Evolutionary conservation across 768 basidiomycete species (phyloP).

Genomic region (Coprinellus aureogranulatus): DNA sequence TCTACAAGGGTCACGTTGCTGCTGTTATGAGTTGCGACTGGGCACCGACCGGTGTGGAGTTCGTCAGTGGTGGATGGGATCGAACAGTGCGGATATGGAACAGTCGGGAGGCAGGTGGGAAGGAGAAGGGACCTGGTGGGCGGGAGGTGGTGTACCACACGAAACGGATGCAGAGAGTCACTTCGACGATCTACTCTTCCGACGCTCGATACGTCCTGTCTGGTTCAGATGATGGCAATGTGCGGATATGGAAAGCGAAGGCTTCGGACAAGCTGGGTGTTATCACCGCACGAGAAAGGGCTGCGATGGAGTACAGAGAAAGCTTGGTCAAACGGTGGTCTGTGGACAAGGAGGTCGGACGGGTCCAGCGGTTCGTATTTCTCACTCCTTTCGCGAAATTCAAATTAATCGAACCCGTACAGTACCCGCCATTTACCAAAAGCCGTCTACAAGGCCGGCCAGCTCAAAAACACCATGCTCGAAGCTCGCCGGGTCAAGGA

Average conservation of each 20-base stretch:
- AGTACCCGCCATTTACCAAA: constrained; percentile 85
- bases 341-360: constrained; percentile 75
- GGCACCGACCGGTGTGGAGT: constrained; percentile 93
- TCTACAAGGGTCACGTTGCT: constrained; percentile 96
- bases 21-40: constrained; percentile 97
- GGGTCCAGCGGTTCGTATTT: constrained; percentile 66
- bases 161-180: constrained; percentile 97
- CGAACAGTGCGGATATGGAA: constrained; percentile 88
- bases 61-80: constrained; percentile 97
- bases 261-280: constrained; percentile 91
- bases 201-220: constrained; percentile 89
- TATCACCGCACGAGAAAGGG: constrained; percentile 84
- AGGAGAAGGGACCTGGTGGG: constrained; percentile 42
- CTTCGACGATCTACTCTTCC: constrained; percentile 82
- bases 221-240: constrained; percentile 93
- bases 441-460: constrained; percentile 82
- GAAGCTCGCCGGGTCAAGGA: constrained; percentile 89
- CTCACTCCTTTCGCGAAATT: not conserved
- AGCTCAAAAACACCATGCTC: constrained; percentile 91
- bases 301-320: constrained; percentile 89
- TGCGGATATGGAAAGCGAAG: constrained; percentile 92
- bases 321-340: constrained; percentile 88
- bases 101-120: constrained; percentile 15
- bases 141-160: constrained; percentile 91
- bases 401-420: not conserved